These are phyloP conservation scores for Nepenthes mirabilis DNA, from an alignment of 148 eudicot genomes.

Conservation along the genomic window DNA sequence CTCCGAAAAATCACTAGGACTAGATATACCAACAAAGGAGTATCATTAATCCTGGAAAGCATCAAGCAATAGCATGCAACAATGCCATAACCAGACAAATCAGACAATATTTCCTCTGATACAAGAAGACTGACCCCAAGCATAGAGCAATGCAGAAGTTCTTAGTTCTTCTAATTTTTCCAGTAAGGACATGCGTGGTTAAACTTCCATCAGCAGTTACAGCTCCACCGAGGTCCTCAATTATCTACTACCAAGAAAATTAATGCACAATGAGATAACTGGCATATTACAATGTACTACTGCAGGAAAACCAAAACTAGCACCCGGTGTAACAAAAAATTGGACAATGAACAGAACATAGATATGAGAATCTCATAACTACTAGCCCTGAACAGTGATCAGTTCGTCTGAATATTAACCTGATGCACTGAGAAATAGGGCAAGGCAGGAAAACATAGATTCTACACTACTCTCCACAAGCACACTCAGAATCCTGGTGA, in stretches of 20 bases:
- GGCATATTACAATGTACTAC: background rate
- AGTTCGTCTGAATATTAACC: background rate
- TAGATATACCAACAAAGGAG: no score
- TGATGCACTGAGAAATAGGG: no score
- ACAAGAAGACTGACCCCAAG: slow-evolving; percentile 56
- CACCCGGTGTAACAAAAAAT: background rate
- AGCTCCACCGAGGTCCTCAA: slow-evolving; percentile 67
- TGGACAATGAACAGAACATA: background rate
- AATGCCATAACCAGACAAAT: background rate
- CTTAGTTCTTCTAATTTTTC: slow-evolving; percentile 65
- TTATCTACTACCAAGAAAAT: slow-evolving; percentile 36
- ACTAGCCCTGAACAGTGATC: background rate
- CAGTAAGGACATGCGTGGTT: slow-evolving; percentile 70
- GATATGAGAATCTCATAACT: background rate
- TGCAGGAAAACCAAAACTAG: background rate
- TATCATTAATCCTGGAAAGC: no score
- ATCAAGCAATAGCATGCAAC: background rate
- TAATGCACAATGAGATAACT: slow-evolving; percentile 7
- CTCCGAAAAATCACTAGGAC: no score
- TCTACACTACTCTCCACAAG: no score
- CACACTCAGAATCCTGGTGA: no score
- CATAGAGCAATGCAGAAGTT: slow-evolving; percentile 91
- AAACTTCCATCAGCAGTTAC: slow-evolving; percentile 55
- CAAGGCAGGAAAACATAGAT: no score
- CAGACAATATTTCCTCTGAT: background rate